A percentile compares a stretch with the other conserved stretches of the same genome.
Evolutionary conservation across 305 asterid species (phyloP).

Genomic region (Fraxinus baroniana): DNA sequence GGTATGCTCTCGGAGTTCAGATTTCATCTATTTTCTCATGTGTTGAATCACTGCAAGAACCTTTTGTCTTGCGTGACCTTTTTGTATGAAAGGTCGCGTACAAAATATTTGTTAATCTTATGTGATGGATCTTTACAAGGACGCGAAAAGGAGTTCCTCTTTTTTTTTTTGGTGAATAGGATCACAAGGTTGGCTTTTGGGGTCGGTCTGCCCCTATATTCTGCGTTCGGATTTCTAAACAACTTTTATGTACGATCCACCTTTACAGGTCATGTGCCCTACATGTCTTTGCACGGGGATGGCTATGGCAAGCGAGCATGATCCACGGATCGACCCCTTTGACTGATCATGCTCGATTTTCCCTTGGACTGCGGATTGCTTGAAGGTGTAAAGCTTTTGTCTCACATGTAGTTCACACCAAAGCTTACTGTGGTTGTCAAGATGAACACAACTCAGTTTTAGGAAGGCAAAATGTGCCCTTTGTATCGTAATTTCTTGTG

Average conservation of each 20-base stretch:
- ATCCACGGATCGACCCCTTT: constrained; percentile 88
- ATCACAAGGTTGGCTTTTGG: background rate
- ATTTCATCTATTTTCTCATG: background rate
- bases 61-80: too few species aligned
- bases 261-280: constrained; percentile 88
- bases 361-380: background rate
- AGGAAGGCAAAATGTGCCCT: background rate
- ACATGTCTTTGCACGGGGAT: constrained; percentile 97
- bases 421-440: background rate
- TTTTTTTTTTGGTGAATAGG: background rate
- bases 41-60: background rate
- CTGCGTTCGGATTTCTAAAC: background rate
- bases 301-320: constrained; percentile 99
- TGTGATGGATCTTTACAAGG: background rate
- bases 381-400: background rate
- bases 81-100: too few species aligned
- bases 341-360: constrained; percentile 34
- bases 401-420: background rate
- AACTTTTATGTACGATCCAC: background rate
- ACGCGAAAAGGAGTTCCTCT: background rate
- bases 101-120: background rate
- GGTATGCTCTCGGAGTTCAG: constrained; percentile 38
- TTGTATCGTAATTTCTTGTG: background rate
- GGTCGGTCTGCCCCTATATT: background rate
- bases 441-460: background rate